phyloP scores from a whole-genome alignment of 1,284 basidiomycete species.

The Marasmius tenuissimus region DNA sequence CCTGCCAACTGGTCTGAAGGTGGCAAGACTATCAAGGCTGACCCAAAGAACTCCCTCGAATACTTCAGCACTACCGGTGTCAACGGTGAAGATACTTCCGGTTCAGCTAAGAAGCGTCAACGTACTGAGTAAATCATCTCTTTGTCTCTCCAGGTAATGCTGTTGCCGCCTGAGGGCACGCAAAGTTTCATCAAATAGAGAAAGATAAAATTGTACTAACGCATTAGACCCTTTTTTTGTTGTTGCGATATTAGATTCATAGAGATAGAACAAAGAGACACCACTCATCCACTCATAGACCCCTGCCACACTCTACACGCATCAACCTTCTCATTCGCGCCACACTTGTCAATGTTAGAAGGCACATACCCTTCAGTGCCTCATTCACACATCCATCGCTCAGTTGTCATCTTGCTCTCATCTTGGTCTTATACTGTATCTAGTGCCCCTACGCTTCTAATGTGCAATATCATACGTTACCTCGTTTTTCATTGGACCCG shows the following conservation, averaged over 20 bases:
- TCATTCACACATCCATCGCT: too few species aligned
- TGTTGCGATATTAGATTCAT: neutral
- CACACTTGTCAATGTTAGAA: too few species aligned
- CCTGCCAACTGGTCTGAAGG: slow-evolving; percentile 86
- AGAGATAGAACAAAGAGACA: neutral
- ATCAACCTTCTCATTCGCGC: too few species aligned
- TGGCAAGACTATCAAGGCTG: slow-evolving; percentile 74
- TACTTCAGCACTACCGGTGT: slow-evolving; percentile 57
- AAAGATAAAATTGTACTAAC: neutral
- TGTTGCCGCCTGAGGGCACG: neutral
- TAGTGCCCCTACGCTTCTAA: too few species aligned
- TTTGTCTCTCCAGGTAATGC: slow-evolving; percentile 13
- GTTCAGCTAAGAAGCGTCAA: slow-evolving; percentile 20
- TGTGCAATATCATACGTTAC: too few species aligned
- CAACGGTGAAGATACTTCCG: slow-evolving; percentile 14
- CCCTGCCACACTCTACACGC: too few species aligned
- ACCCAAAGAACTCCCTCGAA: slow-evolving; percentile 70
- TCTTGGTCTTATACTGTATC: too few species aligned
- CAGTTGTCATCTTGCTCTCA: too few species aligned
- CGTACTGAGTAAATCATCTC: slow-evolving; percentile 13
- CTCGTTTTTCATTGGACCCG: too few species aligned
- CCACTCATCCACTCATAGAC: neutral
- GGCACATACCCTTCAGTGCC: too few species aligned
- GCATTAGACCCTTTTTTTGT: neutral
- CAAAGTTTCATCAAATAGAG: neutral